Conservation (phyloP, 202 grass and related monocot species). For the Panicum virgatum region DNA sequence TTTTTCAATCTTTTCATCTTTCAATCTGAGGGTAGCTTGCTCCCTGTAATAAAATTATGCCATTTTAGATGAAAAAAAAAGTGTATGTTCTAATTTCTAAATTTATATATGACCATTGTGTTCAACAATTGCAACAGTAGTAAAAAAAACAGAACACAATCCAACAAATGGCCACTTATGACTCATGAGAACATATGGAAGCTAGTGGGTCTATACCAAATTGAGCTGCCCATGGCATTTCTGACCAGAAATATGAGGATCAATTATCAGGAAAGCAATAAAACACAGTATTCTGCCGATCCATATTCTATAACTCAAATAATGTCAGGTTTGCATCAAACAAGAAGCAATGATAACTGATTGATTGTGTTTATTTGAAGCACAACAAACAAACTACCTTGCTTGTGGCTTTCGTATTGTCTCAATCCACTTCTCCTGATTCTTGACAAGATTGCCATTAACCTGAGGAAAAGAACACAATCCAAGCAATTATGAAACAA, state of each 20-base stretch:
- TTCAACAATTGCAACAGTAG: not conserved
- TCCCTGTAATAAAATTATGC: slow-evolving; percentile 56
- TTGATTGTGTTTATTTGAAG: slow-evolving; percentile 10
- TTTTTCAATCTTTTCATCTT: slow-evolving; percentile 71
- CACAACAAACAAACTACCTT: slow-evolving; percentile 50
- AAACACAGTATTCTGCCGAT: slow-evolving; percentile 17
- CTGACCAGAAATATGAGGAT: not conserved
- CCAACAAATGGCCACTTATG: not conserved
- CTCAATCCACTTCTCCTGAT: slow-evolving; percentile 72
- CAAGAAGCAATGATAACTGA: slow-evolving; percentile 1
- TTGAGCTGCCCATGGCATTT: not conserved
- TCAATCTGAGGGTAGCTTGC: slow-evolving; percentile 56
- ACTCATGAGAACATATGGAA: slow-evolving; percentile 13
- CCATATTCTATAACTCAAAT: slow-evolving; percentile 17
- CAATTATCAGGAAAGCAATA: not conserved
- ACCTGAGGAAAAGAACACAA: slow-evolving; percentile 49
- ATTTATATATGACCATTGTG: not conserved
- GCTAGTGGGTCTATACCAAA: not conserved
- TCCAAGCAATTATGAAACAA: slow-evolving; percentile 24
- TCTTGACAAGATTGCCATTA: slow-evolving; percentile 74
- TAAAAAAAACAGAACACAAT: not conserved
- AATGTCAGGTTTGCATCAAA: not conserved
- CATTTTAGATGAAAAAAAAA: not conserved
- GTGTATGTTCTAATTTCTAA: not conserved
- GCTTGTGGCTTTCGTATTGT: slow-evolving; percentile 61